These are phyloP conservation scores for Spergularia marina DNA, from an alignment of 148 eudicot species.

Conservation along the genomic window DNA sequence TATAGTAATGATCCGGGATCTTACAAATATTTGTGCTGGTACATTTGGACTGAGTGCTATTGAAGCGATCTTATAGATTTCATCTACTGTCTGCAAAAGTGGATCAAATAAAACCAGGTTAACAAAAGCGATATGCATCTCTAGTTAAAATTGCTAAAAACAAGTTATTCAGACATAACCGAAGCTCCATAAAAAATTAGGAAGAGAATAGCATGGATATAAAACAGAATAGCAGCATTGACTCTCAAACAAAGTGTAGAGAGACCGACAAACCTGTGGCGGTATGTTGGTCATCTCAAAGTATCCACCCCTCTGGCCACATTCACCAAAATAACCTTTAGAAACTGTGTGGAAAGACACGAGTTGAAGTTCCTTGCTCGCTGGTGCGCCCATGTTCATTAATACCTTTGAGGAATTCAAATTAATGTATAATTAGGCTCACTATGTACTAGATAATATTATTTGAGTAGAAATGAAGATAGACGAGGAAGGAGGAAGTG, in stretches of 20 bases:
- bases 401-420: conserved; percentile 49
- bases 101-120: conserved; percentile 9
- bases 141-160: not conserved
- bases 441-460: too few relatives aligned
- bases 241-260: not conserved
- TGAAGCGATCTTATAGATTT: conserved; percentile 91
- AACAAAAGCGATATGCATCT: not conserved
- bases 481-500: not conserved
- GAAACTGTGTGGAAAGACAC: conserved; percentile 97
- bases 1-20: conserved; percentile 21
- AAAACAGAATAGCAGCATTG: not conserved
- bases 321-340: conserved; percentile 96
- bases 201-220: not conserved
- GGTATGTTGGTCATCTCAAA: conserved; percentile 96
- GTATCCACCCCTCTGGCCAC: conserved; percentile 98
- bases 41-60: conserved; percentile 93
- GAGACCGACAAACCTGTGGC: conserved; percentile 54
- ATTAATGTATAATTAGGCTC: conserved; percentile 11
- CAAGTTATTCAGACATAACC: not conserved
- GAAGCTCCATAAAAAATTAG: not conserved
- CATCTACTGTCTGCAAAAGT: conserved; percentile 80
- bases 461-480: too few relatives aligned
- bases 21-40: conserved; percentile 93
- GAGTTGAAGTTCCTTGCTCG: conserved; percentile 82
- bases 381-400: conserved; percentile 83